Conservation (phyloP, 2,329 filamentous ascomycete species). For the Amphichorda felina region DNA sequence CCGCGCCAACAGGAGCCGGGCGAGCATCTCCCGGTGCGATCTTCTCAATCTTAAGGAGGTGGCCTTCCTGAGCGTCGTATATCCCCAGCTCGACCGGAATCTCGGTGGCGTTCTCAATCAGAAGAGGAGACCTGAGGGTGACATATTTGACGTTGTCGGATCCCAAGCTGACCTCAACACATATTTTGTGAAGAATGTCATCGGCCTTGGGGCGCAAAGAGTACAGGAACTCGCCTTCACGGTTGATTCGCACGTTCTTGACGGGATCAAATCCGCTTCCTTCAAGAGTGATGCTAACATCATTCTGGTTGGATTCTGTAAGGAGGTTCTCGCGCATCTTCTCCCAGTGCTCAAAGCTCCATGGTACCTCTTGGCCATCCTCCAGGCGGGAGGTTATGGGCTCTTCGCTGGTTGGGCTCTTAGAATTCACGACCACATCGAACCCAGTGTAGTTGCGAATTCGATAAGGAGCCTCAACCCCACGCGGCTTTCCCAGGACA, state of each 20-base stretch:
- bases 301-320: conserved; percentile 67
- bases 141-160: conserved; percentile 96
- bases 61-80: conserved; percentile 75
- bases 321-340: conserved; percentile 90
- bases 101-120: conserved; percentile 93
- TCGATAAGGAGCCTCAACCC: conserved; percentile 82
- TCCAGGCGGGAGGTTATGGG: conserved; percentile 64
- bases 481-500: conserved; percentile 83
- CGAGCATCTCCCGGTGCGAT: conserved; percentile 83
- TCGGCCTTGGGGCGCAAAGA: conserved; percentile 80
- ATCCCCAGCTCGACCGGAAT: conserved; percentile 91
- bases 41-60: conserved; percentile 95
- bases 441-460: conserved; percentile 96
- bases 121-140: conserved; percentile 79
- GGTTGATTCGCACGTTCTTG: conserved; percentile 76
- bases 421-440: conserved; percentile 72
- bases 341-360: conserved; percentile 94
- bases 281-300: conserved; percentile 75
- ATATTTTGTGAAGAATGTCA: conserved; percentile 72
- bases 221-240: conserved; percentile 91
- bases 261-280: conserved; percentile 90
- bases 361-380: conserved; percentile 85
- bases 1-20: conserved; percentile 84
- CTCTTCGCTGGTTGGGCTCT: conserved; percentile 51
- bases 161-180: conserved; percentile 87